These are phyloP conservation scores for Knoxia roxburghii DNA, from an alignment of 257 asterid species.

Conservation along the genomic window DNA sequence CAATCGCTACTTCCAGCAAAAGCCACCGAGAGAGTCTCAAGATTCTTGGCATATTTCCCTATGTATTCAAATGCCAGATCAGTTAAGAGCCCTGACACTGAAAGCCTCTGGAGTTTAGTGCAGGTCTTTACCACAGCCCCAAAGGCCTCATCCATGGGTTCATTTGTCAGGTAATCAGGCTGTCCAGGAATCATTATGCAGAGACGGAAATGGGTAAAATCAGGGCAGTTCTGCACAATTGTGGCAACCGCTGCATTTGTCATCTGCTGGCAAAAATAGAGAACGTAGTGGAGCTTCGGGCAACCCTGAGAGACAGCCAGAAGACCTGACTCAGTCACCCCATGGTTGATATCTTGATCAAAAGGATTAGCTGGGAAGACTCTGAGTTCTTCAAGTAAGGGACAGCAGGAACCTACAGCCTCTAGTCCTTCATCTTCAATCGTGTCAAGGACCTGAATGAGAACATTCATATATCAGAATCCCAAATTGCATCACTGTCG, in stretches of 20 bases:
- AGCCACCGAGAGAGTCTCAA: constrained; percentile 86
- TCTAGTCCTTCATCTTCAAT: constrained; percentile 79
- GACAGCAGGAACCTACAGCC: constrained; percentile 71
- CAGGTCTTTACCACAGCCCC: constrained; percentile 81
- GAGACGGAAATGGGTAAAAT: constrained; percentile 87
- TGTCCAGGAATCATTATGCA: constrained; percentile 74
- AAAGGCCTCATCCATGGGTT: constrained; percentile 88
- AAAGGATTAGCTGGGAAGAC: constrained; percentile 73
- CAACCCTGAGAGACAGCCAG: constrained; percentile 79
- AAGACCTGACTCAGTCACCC: constrained; percentile 70
- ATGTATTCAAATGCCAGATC: constrained; percentile 73
- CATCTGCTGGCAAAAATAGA: constrained; percentile 83
- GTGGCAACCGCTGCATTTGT: constrained; percentile 82
- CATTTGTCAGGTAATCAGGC: constrained; percentile 68
- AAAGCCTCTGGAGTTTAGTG: constrained; percentile 66
- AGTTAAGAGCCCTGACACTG: constrained; percentile 69
- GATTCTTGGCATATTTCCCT: constrained; percentile 68
- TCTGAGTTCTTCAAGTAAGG: constrained; percentile 73
- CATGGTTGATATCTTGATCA: constrained; percentile 47
- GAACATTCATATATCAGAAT: neutral
- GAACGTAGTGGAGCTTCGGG: constrained; percentile 69
- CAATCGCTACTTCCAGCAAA: constrained; percentile 75
- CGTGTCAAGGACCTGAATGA: constrained; percentile 57
- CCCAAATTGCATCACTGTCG: neutral
- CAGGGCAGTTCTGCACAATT: constrained; percentile 65